Percentiles rank a stretch among this genome's conserved stretches.
Conservation (phyloP, 2,329 filamentous ascomycete genomes). For the Venturia aucupariae region DNA sequence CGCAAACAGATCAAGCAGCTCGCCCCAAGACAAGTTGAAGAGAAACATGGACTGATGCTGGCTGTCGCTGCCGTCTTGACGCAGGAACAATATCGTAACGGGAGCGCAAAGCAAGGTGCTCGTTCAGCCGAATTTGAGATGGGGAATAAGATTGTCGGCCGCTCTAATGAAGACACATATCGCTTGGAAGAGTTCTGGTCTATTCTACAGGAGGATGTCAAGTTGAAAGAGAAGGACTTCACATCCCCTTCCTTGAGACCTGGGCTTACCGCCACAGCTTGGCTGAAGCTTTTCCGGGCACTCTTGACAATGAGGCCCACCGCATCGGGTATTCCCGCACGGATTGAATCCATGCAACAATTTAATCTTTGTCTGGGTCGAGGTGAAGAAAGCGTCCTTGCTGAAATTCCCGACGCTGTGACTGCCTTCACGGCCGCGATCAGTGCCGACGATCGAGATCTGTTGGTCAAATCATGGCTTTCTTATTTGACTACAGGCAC, state of each 20-base stretch:
- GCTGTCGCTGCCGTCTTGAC: conserved; percentile 47
- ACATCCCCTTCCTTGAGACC: conserved; percentile 43
- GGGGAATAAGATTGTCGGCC: background rate
- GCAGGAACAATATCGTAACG: background rate
- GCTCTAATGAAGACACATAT: background rate
- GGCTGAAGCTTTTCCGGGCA: conserved; percentile 49
- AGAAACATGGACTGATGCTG: conserved; percentile 58
- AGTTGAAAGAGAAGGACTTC: conserved; percentile 24
- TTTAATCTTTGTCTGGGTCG: conserved; percentile 26
- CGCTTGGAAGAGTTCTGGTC: background rate
- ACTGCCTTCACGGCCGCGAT: conserved; percentile 20
- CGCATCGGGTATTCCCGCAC: background rate
- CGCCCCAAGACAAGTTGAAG: conserved; percentile 53
- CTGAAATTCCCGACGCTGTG: conserved; percentile 22
- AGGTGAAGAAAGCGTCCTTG: conserved; percentile 27
- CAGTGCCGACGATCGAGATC: background rate
- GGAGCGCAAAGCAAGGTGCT: conserved; percentile 13
- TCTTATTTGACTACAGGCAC: background rate
- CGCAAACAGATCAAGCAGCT: conserved; percentile 38
- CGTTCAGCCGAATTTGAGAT: too few species aligned
- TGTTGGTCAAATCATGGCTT: conserved; percentile 13
- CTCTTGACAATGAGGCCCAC: background rate
- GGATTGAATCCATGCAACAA: background rate
- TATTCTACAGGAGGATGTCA: background rate
- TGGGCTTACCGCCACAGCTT: conserved; percentile 56